These are phyloP conservation scores for Neurospora sp. DNA, from an alignment of 495 filamentous ascomycete species.

Conservation along the genomic window DNA sequence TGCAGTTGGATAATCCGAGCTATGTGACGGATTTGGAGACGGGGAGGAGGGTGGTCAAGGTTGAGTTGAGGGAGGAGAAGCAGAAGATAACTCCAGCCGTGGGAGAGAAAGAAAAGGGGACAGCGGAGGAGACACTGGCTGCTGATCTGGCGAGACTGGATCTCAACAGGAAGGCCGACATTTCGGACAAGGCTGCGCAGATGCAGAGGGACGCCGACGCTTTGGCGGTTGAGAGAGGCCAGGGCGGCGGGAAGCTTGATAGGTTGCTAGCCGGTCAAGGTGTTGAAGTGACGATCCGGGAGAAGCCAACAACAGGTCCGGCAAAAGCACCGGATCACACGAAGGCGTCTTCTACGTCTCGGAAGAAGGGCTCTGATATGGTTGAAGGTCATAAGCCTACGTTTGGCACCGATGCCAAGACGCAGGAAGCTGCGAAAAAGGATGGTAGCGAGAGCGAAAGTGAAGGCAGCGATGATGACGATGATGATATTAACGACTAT, in stretches of 20 bases:
- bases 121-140: neutral
- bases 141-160: conserved; percentile 8
- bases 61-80: conserved; percentile 31
- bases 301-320: conserved; percentile 31
- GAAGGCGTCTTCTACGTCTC: neutral
- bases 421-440: neutral
- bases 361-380: conserved; percentile 14
- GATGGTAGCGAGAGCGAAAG: neutral
- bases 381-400: conserved; percentile 40
- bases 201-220: conserved; percentile 25
- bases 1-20: conserved; percentile 54
- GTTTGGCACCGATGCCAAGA: conserved; percentile 13
- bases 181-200: conserved; percentile 13
- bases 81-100: too few relatives aligned
- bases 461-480: conserved; percentile 4
- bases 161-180: conserved; percentile 6
- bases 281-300: conserved; percentile 36
- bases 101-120: too few relatives aligned
- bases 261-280: conserved; percentile 2
- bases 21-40: conserved; percentile 5
- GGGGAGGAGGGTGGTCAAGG: conserved; percentile 25
- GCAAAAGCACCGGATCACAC: conserved; percentile 17
- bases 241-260: conserved; percentile 11
- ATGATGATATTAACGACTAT: conserved; percentile 9
- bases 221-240: conserved; percentile 47